Evolutionary conservation across 2,329 filamentous ascomycete species (phyloP).

Genomic region (Hymenoscyphus albidus): DNA sequence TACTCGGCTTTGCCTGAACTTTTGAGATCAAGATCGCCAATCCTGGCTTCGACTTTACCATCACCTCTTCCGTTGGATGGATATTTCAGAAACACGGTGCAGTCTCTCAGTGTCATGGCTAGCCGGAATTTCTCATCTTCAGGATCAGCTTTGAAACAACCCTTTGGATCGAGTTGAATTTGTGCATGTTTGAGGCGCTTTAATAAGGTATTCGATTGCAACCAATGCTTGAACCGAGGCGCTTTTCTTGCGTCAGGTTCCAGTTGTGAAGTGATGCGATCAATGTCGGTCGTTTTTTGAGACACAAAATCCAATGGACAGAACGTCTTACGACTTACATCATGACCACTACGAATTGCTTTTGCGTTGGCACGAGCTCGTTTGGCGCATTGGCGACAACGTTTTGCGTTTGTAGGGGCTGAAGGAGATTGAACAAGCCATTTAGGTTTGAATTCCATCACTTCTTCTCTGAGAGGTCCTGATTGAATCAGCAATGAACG

Average conservation of each 20-base stretch:
- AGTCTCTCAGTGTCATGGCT: conserved; percentile 79
- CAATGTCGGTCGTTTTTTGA: conserved; percentile 43
- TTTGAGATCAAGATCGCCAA: conserved; percentile 78
- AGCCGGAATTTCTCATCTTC: conserved; percentile 52
- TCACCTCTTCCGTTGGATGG: conserved; percentile 30
- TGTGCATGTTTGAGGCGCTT: conserved; percentile 43
- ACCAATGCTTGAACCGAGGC: conserved; percentile 36
- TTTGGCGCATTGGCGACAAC: conserved; percentile 71
- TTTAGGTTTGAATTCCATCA: conserved; percentile 80
- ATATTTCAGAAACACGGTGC: conserved; percentile 68
- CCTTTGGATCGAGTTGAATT: conserved; percentile 32
- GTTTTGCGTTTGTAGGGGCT: conserved; percentile 57
- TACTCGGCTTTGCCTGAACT: conserved; percentile 62
- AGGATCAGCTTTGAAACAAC: conserved; percentile 32
- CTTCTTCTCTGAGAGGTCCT: conserved; percentile 32
- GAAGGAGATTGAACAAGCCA: conserved; percentile 75
- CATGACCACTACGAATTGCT: conserved; percentile 14
- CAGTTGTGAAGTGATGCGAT: conserved; percentile 35
- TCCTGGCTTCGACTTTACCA: conserved; percentile 48
- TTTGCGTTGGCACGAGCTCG: conserved; percentile 27
- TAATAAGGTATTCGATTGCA: conserved; percentile 30
- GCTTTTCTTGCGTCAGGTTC: not conserved
- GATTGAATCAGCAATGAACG: not conserved
- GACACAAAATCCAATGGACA: conserved; percentile 65
- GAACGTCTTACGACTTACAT: conserved; percentile 39